Evolutionary conservation across 2,329 filamentous ascomycete species (phyloP).

Genomic region (Cladorrhinum sp.): DNA sequence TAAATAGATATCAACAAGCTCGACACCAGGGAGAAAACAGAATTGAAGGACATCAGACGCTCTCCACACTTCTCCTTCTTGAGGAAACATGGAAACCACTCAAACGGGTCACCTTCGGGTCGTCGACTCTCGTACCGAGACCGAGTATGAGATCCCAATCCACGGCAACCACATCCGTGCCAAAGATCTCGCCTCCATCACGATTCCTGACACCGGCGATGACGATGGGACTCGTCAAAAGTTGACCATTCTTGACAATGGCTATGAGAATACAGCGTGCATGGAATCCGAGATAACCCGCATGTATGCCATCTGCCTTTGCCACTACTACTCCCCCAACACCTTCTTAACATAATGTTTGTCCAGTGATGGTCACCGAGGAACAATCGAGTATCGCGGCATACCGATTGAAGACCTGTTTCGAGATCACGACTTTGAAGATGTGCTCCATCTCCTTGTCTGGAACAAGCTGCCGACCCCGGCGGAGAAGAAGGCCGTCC

Average conservation of each 20-base stretch:
- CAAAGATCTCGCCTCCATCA: conserved; percentile 3
- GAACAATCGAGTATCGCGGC: conserved; percentile 8
- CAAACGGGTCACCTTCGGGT: conserved; percentile 1
- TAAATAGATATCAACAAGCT: background rate
- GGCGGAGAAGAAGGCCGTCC: background rate
- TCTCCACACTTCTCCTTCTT: background rate
- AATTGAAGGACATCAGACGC: background rate
- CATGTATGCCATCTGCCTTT: background rate
- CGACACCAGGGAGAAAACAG: background rate
- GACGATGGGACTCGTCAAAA: background rate
- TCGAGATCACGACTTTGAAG: conserved; percentile 5
- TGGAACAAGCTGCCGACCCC: conserved; percentile 1
- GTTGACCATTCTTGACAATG: conserved; percentile 4
- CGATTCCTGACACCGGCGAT: background rate
- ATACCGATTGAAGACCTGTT: conserved; percentile 5
- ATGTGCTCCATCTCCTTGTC: conserved; percentile 4
- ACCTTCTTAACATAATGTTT: background rate
- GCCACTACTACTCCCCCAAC: background rate
- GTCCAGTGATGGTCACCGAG: conserved; percentile 4
- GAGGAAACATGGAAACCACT: background rate
- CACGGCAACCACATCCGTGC: conserved; percentile 1
- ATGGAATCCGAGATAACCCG: conserved; percentile 9
- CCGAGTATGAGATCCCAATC: conserved; percentile 3
- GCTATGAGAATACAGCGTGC: conserved; percentile 3
- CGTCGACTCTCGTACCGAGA: conserved; percentile 5